These are phyloP conservation scores for Stephania japonica DNA, from an alignment of 164 flowering plant species.

Conservation along the genomic window DNA sequence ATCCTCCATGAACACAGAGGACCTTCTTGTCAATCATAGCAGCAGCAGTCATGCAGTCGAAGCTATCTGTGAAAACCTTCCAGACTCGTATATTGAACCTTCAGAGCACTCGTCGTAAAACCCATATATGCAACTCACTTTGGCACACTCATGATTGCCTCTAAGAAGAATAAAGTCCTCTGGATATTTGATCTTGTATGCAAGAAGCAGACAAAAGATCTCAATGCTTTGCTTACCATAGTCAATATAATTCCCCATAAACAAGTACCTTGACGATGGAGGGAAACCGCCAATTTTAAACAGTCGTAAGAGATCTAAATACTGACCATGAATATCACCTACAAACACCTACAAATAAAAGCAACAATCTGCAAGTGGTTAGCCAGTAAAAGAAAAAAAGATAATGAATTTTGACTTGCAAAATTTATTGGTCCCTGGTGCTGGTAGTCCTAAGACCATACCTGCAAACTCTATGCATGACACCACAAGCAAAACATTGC, in stretches of 20 bases:
- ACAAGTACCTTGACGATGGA: constrained; percentile 51
- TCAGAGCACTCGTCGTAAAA: too few species aligned
- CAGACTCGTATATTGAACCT: constrained; percentile 10
- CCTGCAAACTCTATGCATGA: too few species aligned
- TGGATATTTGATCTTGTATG: too few species aligned
- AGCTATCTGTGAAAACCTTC: constrained; percentile 46
- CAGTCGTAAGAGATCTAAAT: constrained; percentile 48
- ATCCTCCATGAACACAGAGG: constrained; percentile 56
- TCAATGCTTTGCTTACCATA: constrained; percentile 68
- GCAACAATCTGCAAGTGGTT: too few species aligned
- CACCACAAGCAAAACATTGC: too few species aligned
- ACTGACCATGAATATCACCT: constrained; percentile 69
- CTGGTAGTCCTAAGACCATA: too few species aligned
- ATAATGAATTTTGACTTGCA: too few species aligned
- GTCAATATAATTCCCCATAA: constrained; percentile 62
- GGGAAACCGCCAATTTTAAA: constrained; percentile 62
- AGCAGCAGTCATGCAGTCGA: constrained; percentile 52
- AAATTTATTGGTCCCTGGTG: too few species aligned
- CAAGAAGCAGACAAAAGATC: constrained; percentile 16
- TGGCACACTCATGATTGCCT: too few species aligned
- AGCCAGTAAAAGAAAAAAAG: too few species aligned
- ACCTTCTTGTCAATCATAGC: constrained; percentile 59
- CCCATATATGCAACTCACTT: too few species aligned
- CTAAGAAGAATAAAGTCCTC: too few species aligned
- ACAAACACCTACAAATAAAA: constrained; percentile 6